These are phyloP conservation scores for Chytriomyces confervae DNA, from an alignment of 192 early-diverging fungal genomes.

Conservation along the genomic window DNA sequence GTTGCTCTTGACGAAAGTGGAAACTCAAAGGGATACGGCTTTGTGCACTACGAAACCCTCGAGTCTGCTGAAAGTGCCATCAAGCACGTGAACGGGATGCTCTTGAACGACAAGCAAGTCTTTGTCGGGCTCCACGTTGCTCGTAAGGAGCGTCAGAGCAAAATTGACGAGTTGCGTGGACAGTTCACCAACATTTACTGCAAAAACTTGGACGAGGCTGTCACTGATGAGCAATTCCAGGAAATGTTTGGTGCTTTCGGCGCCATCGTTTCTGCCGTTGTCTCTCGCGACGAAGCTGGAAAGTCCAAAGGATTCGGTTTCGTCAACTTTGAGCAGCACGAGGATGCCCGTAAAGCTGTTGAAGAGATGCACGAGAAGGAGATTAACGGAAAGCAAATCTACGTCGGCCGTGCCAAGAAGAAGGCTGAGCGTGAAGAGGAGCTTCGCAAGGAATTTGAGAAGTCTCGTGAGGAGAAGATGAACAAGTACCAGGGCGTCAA, in stretches of 20 bases:
- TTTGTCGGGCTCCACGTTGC: constrained; percentile 92
- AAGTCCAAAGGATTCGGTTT: constrained; percentile 95
- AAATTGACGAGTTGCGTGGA: constrained; percentile 83
- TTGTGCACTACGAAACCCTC: constrained; percentile 96
- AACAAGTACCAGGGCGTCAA: constrained; percentile 99
- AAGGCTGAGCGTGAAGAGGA: constrained; percentile 97
- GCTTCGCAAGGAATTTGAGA: constrained; percentile 93
- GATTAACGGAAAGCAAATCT: constrained; percentile 87
- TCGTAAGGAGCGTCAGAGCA: constrained; percentile 89
- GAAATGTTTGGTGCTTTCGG: constrained; percentile 83
- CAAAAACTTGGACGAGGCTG: constrained; percentile 88
- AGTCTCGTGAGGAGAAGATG: constrained; percentile 91
- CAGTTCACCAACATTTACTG: constrained; percentile 99
- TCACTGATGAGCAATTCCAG: constrained; percentile 79
- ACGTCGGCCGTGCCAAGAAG: constrained; percentile 98
- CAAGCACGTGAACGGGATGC: constrained; percentile 98
- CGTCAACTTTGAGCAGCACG: constrained; percentile 94
- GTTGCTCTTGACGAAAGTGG: constrained; percentile 75
- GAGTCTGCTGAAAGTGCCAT: constrained; percentile 95
- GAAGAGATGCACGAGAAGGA: constrained; percentile 94
- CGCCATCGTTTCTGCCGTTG: constrained; percentile 78
- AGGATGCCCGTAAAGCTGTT: constrained; percentile 85
- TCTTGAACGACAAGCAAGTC: constrained; percentile 98
- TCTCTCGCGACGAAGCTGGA: constrained; percentile 80
- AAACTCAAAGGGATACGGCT: constrained; percentile 93